These are phyloP conservation scores for Tephrocybe sp. DNA, from an alignment of 768 basidiomycete genomes.

Conservation along the genomic window DNA sequence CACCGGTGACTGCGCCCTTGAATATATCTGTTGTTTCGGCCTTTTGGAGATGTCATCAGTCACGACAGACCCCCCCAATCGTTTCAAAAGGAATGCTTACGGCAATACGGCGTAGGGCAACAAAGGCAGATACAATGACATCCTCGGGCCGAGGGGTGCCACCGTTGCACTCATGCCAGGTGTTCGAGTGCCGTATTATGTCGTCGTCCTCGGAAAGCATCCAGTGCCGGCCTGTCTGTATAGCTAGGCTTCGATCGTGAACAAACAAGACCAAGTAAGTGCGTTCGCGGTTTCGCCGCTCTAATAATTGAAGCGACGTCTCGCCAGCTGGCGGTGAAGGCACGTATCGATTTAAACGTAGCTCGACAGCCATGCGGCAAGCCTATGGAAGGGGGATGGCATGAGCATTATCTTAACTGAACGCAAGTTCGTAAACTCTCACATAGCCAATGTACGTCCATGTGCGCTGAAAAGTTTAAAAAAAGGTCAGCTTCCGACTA, in stretches of 20 bases:
- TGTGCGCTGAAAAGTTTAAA: constrained; percentile 50
- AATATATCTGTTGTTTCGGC: constrained; percentile 73
- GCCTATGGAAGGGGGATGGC: constrained; percentile 42
- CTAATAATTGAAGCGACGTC: constrained; percentile 60
- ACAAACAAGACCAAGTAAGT: constrained; percentile 85
- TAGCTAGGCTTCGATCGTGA: constrained; percentile 82
- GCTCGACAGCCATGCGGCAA: constrained; percentile 84
- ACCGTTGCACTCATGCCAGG: constrained; percentile 69
- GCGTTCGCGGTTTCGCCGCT: constrained; percentile 81
- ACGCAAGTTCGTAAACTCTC: constrained; percentile 25
- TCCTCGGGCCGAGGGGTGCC: constrained; percentile 67
- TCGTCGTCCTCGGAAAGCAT: constrained; percentile 90
- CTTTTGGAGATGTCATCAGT: constrained; percentile 30
- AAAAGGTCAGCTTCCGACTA: constrained; percentile 15
- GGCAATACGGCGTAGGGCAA: constrained; percentile 76
- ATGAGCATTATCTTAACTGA: neutral
- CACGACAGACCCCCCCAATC: neutral
- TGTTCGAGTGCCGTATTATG: constrained; percentile 61
- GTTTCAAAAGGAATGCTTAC: constrained; percentile 30
- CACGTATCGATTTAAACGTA: constrained; percentile 72
- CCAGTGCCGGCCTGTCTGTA: constrained; percentile 84
- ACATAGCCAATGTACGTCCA: constrained; percentile 90
- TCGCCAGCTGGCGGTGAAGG: constrained; percentile 55
- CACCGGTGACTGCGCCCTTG: constrained; percentile 37
- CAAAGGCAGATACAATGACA: constrained; percentile 75